Percentiles rank a stretch among this genome's conserved stretches.
phyloP scores from a whole-genome alignment of 805 yeast species.

The Metschnikowia koreensis region DNA sequence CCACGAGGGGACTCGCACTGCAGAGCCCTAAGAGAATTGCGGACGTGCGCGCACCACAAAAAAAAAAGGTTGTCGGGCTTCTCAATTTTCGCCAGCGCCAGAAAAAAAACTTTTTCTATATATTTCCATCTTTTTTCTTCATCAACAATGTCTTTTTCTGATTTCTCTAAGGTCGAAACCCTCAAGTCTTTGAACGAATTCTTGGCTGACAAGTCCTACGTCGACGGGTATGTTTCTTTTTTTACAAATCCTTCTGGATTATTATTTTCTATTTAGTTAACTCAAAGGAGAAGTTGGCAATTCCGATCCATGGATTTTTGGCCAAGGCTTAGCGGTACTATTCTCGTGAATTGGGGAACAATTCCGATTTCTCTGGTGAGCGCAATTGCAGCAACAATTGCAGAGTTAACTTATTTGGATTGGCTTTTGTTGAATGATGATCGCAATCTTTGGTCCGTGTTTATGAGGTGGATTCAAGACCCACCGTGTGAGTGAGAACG shows the following conservation, averaged over 20 bases:
- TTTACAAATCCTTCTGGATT: neutral
- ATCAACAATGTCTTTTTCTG: slow-evolving; percentile 65
- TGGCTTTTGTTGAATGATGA: slow-evolving; percentile 51
- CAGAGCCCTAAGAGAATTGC: slow-evolving; percentile 12
- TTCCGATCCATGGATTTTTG: neutral
- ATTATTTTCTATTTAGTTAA: no score
- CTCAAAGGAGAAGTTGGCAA: no score
- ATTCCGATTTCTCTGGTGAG: neutral
- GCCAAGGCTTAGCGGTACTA: neutral
- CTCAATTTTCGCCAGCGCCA: slow-evolving; percentile 8
- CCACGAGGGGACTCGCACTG: slow-evolving; percentile 1
- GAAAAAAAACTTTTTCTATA: slow-evolving; percentile 11
- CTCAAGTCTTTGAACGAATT: slow-evolving; percentile 69
- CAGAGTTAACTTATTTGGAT: no score
- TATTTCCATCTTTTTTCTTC: slow-evolving; percentile 11
- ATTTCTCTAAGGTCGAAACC: slow-evolving; percentile 72
- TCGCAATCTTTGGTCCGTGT: slow-evolving; percentile 86
- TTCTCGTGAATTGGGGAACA: neutral
- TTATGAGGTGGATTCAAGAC: slow-evolving; percentile 95
- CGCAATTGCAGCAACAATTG: no score
- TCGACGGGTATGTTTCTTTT: slow-evolving; percentile 79
- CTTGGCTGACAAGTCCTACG: slow-evolving; percentile 91
- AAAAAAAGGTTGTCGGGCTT: slow-evolving; percentile 4
- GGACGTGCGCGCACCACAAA: slow-evolving; percentile 17
- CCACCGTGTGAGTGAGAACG: slow-evolving; percentile 89